Conservation (phyloP, 208 protist species). For the Leishmania turanica region DNA sequence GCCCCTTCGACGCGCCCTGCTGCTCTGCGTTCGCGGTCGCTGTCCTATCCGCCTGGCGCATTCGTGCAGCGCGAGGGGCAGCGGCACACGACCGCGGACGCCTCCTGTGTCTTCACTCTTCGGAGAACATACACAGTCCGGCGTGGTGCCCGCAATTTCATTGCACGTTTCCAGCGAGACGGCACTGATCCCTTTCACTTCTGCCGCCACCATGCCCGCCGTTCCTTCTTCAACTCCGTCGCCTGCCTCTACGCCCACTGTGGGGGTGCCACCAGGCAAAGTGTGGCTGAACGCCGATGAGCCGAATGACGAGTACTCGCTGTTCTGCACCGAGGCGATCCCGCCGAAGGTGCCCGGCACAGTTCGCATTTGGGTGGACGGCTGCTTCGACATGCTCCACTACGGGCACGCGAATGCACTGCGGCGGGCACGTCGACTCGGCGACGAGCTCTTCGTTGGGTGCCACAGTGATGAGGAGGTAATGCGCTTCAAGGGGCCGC, state of each 20-base stretch:
- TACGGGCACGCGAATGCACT: constrained; percentile 91
- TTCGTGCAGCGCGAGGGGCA: background rate
- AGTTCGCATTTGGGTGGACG: constrained; percentile 88
- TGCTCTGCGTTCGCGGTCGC: background rate
- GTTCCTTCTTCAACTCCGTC: background rate
- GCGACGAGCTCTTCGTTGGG: constrained; percentile 96
- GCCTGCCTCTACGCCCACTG: background rate
- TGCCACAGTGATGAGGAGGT: constrained; percentile 98
- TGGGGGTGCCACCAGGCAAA: constrained; percentile 39
- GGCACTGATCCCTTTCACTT: background rate
- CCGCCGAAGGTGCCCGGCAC: constrained; percentile 71
- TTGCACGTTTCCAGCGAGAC: background rate
- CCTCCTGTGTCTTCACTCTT: background rate
- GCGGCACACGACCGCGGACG: too few species aligned
- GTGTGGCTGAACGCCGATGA: constrained; percentile 76
- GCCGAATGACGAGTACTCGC: constrained; percentile 61
- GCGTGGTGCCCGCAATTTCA: background rate
- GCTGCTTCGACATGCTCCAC: constrained; percentile 93
- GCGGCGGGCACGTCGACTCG: constrained; percentile 87
- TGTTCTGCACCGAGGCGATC: constrained; percentile 47
- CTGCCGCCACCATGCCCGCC: background rate
- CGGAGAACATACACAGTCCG: too few species aligned
- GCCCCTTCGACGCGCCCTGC: background rate
- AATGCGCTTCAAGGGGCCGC: constrained; percentile 94
- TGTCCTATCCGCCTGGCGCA: background rate